phyloP scores from a whole-genome alignment of 78 protist genomes.

The Tieghemostelium lacteum region DNA sequence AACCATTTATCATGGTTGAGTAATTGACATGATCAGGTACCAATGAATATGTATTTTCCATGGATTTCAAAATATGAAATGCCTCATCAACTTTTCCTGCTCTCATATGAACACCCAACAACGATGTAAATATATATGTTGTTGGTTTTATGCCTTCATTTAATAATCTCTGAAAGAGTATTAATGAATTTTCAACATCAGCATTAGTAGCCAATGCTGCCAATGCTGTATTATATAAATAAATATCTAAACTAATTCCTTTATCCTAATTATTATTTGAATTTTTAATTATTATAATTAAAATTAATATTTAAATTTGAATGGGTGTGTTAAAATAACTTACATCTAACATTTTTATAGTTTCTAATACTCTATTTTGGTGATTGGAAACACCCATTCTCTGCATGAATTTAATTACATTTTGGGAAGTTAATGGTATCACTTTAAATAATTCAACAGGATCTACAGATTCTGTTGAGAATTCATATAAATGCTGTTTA shows the following conservation, averaged over 20 bases:
- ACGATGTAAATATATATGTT: constrained; percentile 16
- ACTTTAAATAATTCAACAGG: not conserved
- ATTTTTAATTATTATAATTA: not conserved
- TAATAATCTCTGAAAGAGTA: constrained; percentile 28
- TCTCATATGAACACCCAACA: constrained; percentile 1
- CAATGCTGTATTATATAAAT: not conserved
- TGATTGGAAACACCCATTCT: constrained; percentile 39
- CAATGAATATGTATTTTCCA: constrained; percentile 14
- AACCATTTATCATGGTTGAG: constrained; percentile 44
- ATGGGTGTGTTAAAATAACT: not conserved
- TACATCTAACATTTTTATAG: constrained; percentile 36
- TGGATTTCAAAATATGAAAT: constrained; percentile 11
- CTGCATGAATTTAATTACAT: not conserved
- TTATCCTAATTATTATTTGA: not conserved
- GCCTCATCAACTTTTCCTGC: constrained; percentile 29
- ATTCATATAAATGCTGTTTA: constrained; percentile 44
- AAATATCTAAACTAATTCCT: not conserved
- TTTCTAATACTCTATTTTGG: constrained; percentile 17
- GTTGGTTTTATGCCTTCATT: constrained; percentile 17
- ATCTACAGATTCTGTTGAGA: not conserved
- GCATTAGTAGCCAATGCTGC: constrained; percentile 17
- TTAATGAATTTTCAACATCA: constrained; percentile 30
- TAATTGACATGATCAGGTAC: constrained; percentile 68
- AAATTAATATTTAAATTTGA: not conserved
- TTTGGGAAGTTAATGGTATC: not conserved